A percentile compares a stretch with the other conserved stretches of the same genome.
These are phyloP conservation scores for Cryphonectria radicalis DNA, from an alignment of 2,329 filamentous ascomycete genomes.

Conservation along the genomic window DNA sequence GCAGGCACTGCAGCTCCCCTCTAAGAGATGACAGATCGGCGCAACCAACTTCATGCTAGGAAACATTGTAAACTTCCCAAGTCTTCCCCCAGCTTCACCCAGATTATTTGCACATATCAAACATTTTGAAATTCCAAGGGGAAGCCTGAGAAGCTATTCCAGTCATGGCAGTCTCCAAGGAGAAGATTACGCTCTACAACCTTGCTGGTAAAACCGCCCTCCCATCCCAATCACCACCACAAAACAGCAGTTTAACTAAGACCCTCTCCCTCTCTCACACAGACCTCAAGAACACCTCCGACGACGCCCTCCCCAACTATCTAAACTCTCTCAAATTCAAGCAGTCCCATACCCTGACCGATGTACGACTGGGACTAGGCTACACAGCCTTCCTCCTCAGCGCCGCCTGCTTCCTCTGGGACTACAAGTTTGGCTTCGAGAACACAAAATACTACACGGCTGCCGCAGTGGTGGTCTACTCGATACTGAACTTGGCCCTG, in stretches of 20 bases:
- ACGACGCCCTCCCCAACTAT: conserved; percentile 94
- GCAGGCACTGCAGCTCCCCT: conserved; percentile 7
- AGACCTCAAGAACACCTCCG: conserved; percentile 97
- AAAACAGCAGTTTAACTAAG: conserved; percentile 27
- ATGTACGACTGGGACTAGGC: conserved; percentile 82
- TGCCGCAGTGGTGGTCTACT: conserved; percentile 78
- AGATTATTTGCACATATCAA: too few species aligned
- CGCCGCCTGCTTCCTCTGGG: conserved; percentile 83
- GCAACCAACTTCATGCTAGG: conserved; percentile 1
- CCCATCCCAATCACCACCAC: too few species aligned
- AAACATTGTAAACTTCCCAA: background rate
- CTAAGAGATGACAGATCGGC: conserved; percentile 10
- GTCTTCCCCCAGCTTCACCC: background rate
- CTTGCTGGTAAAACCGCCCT: conserved; percentile 57
- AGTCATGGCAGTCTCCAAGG: conserved; percentile 48
- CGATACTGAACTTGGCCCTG: conserved; percentile 75
- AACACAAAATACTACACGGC: conserved; percentile 80
- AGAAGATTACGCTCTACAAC: conserved; percentile 70
- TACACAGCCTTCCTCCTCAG: conserved; percentile 82
- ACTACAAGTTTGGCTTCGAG: conserved; percentile 91
- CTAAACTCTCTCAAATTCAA: conserved; percentile 84
- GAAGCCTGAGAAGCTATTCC: background rate
- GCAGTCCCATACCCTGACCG: conserved; percentile 79
- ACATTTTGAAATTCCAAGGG: background rate
- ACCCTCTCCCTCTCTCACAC: conserved; percentile 21